phyloP scores from a whole-genome alignment of 495 filamentous ascomycete genomes.

The Letharia lupina region DNA sequence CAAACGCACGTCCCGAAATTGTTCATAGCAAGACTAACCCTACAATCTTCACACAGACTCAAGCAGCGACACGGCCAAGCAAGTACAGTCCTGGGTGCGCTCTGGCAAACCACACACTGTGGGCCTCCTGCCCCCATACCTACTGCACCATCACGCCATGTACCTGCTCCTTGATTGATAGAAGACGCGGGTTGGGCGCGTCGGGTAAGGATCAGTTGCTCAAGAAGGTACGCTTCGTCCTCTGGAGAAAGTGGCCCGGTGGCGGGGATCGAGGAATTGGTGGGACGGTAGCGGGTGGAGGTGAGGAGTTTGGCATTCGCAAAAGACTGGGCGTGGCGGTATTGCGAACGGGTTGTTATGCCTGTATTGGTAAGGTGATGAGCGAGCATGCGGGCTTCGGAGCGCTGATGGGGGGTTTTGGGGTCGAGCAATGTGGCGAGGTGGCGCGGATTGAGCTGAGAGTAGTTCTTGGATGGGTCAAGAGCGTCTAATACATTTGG shows the following conservation, averaged over 20 bases:
- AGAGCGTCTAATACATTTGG: constrained; percentile 20
- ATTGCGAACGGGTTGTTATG: constrained; percentile 77
- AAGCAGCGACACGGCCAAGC: constrained; percentile 96
- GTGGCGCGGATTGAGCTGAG: constrained; percentile 29
- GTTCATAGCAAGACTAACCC: constrained; percentile 88
- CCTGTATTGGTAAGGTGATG: constrained; percentile 61
- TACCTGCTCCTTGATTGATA: constrained; percentile 25
- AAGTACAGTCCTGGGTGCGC: constrained; percentile 75
- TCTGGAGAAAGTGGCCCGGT: constrained; percentile 44
- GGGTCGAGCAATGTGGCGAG: constrained; percentile 82
- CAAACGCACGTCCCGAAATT: constrained; percentile 95
- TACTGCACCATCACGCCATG: constrained; percentile 60
- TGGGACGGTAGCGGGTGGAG: constrained; percentile 33
- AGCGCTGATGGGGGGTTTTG: constrained; percentile 61
- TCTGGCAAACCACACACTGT: constrained; percentile 89
- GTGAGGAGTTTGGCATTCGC: constrained; percentile 60
- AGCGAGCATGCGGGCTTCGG: constrained; percentile 74
- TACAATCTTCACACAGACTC: constrained; percentile 88
- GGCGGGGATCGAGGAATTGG: constrained; percentile 10
- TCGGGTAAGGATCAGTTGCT: constrained; percentile 67
- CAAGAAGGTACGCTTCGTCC: constrained; percentile 73
- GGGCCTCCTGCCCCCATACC: constrained; percentile 69
- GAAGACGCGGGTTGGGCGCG: constrained; percentile 33
- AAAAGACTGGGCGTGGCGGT: constrained; percentile 53
- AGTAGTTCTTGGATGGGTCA: constrained; percentile 28